A percentile compares a stretch with the other conserved stretches of the same genome.
phyloP scores from a whole-genome alignment of 495 filamentous ascomycete species.

The Neurospora sp. region DNA sequence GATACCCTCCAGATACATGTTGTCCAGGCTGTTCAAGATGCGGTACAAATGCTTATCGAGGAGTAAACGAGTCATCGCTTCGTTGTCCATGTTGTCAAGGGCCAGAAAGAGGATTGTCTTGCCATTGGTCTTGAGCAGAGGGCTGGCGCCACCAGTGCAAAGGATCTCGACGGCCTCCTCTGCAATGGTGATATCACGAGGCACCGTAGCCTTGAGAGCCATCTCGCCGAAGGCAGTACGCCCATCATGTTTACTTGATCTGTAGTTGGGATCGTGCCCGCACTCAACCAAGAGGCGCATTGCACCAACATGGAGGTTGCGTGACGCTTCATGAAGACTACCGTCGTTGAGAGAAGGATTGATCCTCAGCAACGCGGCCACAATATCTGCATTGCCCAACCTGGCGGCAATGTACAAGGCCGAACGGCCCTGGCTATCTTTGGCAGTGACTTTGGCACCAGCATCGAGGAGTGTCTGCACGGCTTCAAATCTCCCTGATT shows the following conservation, averaged over 20 bases:
- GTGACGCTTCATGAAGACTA: slow-evolving; percentile 33
- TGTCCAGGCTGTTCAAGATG: slow-evolving; percentile 32
- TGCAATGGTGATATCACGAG: slow-evolving; percentile 17
- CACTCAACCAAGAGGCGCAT: slow-evolving; percentile 30
- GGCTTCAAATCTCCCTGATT: slow-evolving; percentile 24
- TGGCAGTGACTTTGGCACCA: slow-evolving; percentile 27
- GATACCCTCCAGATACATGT: slow-evolving; percentile 28
- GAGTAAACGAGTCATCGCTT: slow-evolving; percentile 24
- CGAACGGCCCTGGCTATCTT: slow-evolving; percentile 29
- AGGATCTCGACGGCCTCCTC: slow-evolving; percentile 28
- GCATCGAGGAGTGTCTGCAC: slow-evolving; percentile 24
- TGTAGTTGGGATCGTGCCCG: slow-evolving; percentile 32
- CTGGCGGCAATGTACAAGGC: slow-evolving; percentile 29
- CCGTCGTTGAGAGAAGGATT: slow-evolving; percentile 27
- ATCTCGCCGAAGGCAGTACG: slow-evolving; percentile 34
- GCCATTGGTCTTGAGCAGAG: slow-evolving; percentile 25
- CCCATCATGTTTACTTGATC: slow-evolving; percentile 29
- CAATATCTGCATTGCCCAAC: slow-evolving; percentile 11
- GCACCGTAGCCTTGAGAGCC: slow-evolving; percentile 23
- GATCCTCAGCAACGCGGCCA: slow-evolving; percentile 9
- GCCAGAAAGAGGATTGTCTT: slow-evolving; percentile 33
- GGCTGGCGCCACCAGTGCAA: slow-evolving; percentile 25
- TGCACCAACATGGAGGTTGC: slow-evolving; percentile 24
- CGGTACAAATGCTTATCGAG: slow-evolving; percentile 22
- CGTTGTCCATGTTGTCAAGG: slow-evolving; percentile 28